phyloP scores from a whole-genome alignment of 768 basidiomycete genomes.

The Kwoniella sp. region DNA sequence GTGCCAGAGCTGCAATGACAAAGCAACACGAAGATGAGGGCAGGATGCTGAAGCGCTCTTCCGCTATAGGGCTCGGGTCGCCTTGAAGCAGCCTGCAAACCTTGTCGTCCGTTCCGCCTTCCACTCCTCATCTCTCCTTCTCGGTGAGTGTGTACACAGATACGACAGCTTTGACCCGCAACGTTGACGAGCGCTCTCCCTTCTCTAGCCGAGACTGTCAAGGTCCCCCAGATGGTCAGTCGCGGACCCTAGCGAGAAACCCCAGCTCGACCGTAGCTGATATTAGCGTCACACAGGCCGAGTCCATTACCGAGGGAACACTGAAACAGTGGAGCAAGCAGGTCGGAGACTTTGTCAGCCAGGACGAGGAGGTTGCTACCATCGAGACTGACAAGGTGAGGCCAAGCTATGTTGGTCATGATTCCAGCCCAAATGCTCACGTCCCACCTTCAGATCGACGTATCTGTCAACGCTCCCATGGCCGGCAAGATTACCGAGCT shows the following conservation, averaged over 20 bases:
- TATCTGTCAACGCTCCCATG: conserved; percentile 87
- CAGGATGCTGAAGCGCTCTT: no score
- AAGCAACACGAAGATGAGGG: no score
- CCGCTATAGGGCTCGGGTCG: conserved; percentile 5
- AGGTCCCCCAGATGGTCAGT: conserved; percentile 84
- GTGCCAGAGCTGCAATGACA: no score
- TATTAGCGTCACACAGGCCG: conserved; percentile 52
- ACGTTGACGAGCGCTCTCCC: not conserved
- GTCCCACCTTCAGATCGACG: no score
- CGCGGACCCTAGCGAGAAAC: not conserved
- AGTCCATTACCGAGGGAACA: conserved; percentile 96
- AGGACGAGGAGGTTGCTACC: conserved; percentile 92
- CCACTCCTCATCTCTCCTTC: conserved; percentile 34
- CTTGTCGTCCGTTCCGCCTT: conserved; percentile 28
- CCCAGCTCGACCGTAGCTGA: conserved; percentile 1
- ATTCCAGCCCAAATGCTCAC: no score
- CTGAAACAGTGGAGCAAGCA: conserved; percentile 91
- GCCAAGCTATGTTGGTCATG: not conserved
- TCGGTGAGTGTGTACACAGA: conserved; percentile 26
- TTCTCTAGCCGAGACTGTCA: conserved; percentile 66
- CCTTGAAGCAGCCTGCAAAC: conserved; percentile 3
- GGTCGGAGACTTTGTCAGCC: conserved; percentile 81
- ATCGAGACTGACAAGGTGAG: conserved; percentile 98
- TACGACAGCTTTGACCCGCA: not conserved
- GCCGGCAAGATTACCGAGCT: conserved; percentile 82